Conservation (phyloP, 2,329 filamentous ascomycete species). For the Fusarium sterilihyphosum region DNA sequence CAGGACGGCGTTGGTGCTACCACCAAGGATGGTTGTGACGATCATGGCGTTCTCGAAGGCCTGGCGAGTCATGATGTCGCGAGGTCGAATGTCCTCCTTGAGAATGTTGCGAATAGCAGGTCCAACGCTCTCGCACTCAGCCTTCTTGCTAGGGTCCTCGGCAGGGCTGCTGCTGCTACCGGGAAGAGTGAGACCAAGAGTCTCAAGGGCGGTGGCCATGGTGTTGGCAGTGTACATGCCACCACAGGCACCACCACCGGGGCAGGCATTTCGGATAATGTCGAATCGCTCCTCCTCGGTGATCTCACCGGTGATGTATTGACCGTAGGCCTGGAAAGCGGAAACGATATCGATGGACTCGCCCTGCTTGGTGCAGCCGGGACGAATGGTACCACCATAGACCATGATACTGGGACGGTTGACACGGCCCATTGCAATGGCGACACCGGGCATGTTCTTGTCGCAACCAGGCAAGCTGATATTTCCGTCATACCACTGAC, state of each 20-base stretch:
- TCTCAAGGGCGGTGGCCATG: conserved; percentile 91
- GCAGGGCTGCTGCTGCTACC: conserved; percentile 84
- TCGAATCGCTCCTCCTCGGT: conserved; percentile 91
- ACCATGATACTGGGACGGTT: conserved; percentile 98
- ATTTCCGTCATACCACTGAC: conserved; percentile 98
- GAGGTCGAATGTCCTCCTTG: conserved; percentile 79
- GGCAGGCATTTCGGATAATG: conserved; percentile 90
- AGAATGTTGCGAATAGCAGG: conserved; percentile 79
- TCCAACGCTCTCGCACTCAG: conserved; percentile 78
- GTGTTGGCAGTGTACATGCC: conserved; percentile 96
- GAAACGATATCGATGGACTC: conserved; percentile 92
- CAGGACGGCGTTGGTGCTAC: conserved; percentile 86
- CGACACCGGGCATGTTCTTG: conserved; percentile 98
- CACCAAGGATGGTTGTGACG: conserved; percentile 82
- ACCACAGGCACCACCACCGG: conserved; percentile 73
- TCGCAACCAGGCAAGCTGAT: conserved; percentile 97
- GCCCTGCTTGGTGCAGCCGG: conserved; percentile 83
- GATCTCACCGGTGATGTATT: conserved; percentile 92
- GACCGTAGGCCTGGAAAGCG: conserved; percentile 96
- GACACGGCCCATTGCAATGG: conserved; percentile 93
- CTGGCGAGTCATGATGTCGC: conserved; percentile 81
- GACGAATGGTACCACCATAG: conserved; percentile 93
- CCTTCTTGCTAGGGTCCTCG: conserved; percentile 74
- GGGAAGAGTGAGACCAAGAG: conserved; percentile 87
- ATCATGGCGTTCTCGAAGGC: conserved; percentile 90